Conservation (phyloP, 352 stramenopile species). For the Phytophthora hibernalis region DNA sequence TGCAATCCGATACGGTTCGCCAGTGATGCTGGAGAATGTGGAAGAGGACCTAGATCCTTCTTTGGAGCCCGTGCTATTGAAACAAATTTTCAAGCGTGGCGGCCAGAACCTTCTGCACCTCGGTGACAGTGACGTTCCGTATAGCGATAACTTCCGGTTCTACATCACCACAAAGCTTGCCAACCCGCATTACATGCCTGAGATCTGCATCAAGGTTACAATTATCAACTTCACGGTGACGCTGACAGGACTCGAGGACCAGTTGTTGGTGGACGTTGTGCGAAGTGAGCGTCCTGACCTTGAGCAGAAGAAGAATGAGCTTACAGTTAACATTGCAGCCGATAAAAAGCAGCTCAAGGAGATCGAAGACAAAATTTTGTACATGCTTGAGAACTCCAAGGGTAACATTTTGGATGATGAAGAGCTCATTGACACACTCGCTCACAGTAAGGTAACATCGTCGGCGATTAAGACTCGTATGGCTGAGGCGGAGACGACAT, state of each 20-base stretch:
- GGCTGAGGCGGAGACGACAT: slow-evolving; percentile 90
- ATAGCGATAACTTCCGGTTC: slow-evolving; percentile 93
- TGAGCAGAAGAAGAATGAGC: slow-evolving; percentile 92
- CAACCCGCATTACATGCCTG: slow-evolving; percentile 95
- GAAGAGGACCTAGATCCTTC: slow-evolving; percentile 93
- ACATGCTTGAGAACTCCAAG: slow-evolving; percentile 93
- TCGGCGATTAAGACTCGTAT: slow-evolving; percentile 92
- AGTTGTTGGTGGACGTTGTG: slow-evolving; percentile 94
- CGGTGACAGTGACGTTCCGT: slow-evolving; percentile 93
- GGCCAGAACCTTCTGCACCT: slow-evolving; percentile 91
- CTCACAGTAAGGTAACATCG: slow-evolving; percentile 91
- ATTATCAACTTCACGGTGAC: slow-evolving; percentile 97
- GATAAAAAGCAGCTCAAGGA: slow-evolving; percentile 95
- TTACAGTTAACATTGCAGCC: slow-evolving; percentile 92
- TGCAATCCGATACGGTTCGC: slow-evolving; percentile 90
- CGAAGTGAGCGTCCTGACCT: slow-evolving; percentile 92
- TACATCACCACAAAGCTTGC: slow-evolving; percentile 95
- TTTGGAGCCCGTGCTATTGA: slow-evolving; percentile 92
- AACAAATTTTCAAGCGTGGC: slow-evolving; percentile 94
- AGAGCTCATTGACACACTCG: slow-evolving; percentile 92
- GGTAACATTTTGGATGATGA: slow-evolving; percentile 96
- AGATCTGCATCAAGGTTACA: slow-evolving; percentile 96
- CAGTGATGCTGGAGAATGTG: slow-evolving; percentile 95
- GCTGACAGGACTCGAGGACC: slow-evolving; percentile 91
- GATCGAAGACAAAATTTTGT: slow-evolving; percentile 96